phyloP scores from a whole-genome alignment of 371 early-diverging fungal species.

The Quaeritorhiza haematococci region DNA sequence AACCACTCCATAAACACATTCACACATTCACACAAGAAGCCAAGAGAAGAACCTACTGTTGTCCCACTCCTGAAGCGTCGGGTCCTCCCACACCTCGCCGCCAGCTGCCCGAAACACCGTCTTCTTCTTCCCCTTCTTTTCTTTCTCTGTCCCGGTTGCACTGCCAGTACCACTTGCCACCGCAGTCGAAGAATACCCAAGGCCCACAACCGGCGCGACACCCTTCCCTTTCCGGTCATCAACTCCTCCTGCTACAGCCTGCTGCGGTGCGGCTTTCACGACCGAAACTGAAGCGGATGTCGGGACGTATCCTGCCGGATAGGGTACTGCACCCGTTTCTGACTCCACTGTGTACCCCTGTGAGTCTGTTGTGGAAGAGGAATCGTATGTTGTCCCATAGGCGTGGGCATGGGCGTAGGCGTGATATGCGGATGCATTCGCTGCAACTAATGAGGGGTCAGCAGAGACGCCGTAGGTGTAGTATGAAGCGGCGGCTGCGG shows the following conservation, averaged over 20 bases:
- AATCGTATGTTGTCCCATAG: too few species aligned
- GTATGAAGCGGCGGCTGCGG: too few species aligned
- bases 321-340: constrained; percentile 26
- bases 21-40: too few species aligned
- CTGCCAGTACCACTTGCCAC: constrained; percentile 1
- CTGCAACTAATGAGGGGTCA: too few species aligned
- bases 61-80: constrained; percentile 87
- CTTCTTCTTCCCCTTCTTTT: constrained; percentile 47
- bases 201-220: constrained; percentile 6
- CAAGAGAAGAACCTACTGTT: constrained; percentile 42
- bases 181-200: neutral
- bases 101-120: constrained; percentile 75
- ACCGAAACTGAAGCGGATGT: constrained; percentile 8
- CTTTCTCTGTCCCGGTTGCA: neutral
- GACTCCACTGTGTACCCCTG: too few species aligned
- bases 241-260: too few species aligned
- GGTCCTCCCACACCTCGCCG: constrained; percentile 93
- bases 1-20: too few species aligned
- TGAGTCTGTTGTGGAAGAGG: too few species aligned
- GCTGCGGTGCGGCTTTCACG: constrained; percentile 4
- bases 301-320: constrained; percentile 34
- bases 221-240: neutral
- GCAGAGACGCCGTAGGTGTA: too few species aligned
- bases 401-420: too few species aligned
- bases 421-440: too few species aligned